Percentiles rank a stretch among this genome's conserved stretches.
Evolutionary conservation across 257 asterid genomes (phyloP).

Genomic region (Solanum neorickii): DNA sequence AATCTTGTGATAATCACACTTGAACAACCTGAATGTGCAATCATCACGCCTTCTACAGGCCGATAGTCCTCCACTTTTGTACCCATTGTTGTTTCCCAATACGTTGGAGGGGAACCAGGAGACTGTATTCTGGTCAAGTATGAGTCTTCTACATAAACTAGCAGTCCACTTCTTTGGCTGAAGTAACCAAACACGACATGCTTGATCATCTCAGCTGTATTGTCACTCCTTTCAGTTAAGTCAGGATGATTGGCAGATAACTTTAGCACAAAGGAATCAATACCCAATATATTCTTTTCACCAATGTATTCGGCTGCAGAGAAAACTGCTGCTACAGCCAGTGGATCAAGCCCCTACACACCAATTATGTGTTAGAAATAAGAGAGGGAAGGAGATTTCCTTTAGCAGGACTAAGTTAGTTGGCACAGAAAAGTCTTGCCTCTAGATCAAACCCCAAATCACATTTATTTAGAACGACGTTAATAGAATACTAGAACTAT

Average conservation of each 20-base stretch:
- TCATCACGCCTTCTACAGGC: slow-evolving; percentile 51
- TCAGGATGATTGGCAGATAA: slow-evolving; percentile 47
- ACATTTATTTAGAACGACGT: background rate
- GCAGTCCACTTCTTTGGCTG: slow-evolving; percentile 67
- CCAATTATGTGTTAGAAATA: background rate
- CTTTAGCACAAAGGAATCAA: slow-evolving; percentile 72
- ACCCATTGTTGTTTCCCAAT: slow-evolving; percentile 74
- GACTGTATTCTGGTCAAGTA: slow-evolving; percentile 66
- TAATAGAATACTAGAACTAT: background rate
- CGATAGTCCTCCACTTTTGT: slow-evolving; percentile 64
- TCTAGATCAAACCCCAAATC: background rate
- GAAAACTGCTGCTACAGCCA: slow-evolving; percentile 51
- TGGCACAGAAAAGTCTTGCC: background rate
- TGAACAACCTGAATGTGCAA: slow-evolving; percentile 72
- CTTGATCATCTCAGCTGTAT: slow-evolving; percentile 77
- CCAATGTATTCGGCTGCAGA: slow-evolving; percentile 72
- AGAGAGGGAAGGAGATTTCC: background rate
- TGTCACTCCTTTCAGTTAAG: slow-evolving; percentile 61
- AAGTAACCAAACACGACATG: slow-evolving; percentile 64
- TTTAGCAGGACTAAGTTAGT: background rate
- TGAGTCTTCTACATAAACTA: slow-evolving; percentile 62
- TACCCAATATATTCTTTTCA: slow-evolving; percentile 40
- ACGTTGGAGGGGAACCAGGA: slow-evolving; percentile 60
- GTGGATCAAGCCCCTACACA: slow-evolving; percentile 65
- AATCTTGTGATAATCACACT: slow-evolving; percentile 55